Evolutionary conservation across 345 rosid genomes (phyloP), one percentile per base, ranked within the genome.

Genomic region (Kandelia obovata): DNA sequence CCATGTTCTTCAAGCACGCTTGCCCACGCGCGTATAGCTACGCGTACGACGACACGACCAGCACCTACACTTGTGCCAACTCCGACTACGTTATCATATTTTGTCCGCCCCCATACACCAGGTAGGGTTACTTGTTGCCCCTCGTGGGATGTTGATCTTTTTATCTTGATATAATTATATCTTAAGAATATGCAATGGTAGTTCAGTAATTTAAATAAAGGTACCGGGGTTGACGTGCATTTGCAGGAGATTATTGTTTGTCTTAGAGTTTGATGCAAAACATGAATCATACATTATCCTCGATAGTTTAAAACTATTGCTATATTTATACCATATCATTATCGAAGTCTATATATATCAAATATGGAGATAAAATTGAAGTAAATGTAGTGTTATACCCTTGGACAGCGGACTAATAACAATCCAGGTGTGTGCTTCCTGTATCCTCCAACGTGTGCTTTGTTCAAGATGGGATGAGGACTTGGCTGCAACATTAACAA

Each of bases 21-120:
- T 94, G 97, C 71, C 98, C 98, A 16, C 92, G 97, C 55, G 83
- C 97, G 31, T 94, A 91, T 37, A 91, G 96, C 83, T 94, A 89
- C 52, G 96, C 96, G 5, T 94, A 94, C 51, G 97, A 94, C 17
- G 98, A 94, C 35, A 77, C 71, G 83, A 94, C 96, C 39, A 94
- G 97, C 71, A 91, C 96, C 1, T 91, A 89, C 83, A 88, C 95
- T 6, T 94, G 97, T 62, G 85, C 84, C 6, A 78, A 83, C 2
- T 86, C 92, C 3, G 88, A 87, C 66, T 94, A 94, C 62, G 58
- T 66, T 15, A 80, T 94, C 82, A 80, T 86, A 43, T 91, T 94
- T 74, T 91, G 98, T 80, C 98, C 98, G 7, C 85, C 82, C 46
- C 98, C 98, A 16, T 89, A 89, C 58, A 78, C 90, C 72, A 93